A percentile compares a stretch with the other conserved stretches of the same genome.
phyloP scores from a whole-genome alignment of 108 stramenopile genomes.

The Cafeteria roenbergensis region DNA sequence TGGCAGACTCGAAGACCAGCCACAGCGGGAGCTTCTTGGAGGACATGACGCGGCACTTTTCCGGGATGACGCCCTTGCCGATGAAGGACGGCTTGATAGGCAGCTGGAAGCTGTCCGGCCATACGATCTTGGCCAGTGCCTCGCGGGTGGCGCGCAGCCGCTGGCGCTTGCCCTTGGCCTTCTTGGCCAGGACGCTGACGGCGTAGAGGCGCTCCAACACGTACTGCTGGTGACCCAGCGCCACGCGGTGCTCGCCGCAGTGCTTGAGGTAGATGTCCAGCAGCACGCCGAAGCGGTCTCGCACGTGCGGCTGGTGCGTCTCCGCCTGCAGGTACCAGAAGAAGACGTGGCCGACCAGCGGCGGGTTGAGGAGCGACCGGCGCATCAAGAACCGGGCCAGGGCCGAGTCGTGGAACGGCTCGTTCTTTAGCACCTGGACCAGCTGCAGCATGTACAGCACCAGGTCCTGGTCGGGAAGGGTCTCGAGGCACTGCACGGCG shows the following conservation, averaged over 20 bases:
- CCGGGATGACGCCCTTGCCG: neutral
- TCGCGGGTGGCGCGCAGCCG: neutral
- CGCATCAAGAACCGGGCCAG: conserved; percentile 27
- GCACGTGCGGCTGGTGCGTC: conserved; percentile 19
- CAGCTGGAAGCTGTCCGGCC: conserved; percentile 18
- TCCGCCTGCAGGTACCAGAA: conserved; percentile 29
- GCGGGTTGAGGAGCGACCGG: conserved; percentile 22
- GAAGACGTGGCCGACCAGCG: conserved; percentile 19
- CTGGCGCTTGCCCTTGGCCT: neutral
- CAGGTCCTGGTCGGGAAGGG: conserved; percentile 11
- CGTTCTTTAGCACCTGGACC: conserved; percentile 29
- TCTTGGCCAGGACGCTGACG: conserved; percentile 10
- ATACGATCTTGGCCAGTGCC: conserved; percentile 10
- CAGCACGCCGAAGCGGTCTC: conserved; percentile 4
- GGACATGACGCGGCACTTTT: conserved; percentile 26
- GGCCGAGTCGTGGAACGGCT: conserved; percentile 27
- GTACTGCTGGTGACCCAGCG: conserved; percentile 17
- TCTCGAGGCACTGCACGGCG: conserved; percentile 20
- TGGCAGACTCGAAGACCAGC: conserved; percentile 9
- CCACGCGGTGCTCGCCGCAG: conserved; percentile 11
- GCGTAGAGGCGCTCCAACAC: conserved; percentile 12
- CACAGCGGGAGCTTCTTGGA: conserved; percentile 28
- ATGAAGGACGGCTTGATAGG: conserved; percentile 11
- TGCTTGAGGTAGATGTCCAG: conserved; percentile 13
- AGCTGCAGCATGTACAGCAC: conserved; percentile 28